These are phyloP conservation scores for Metrosideros polymorpha DNA, from an alignment of 441 rosid species.

Conservation along the genomic window DNA sequence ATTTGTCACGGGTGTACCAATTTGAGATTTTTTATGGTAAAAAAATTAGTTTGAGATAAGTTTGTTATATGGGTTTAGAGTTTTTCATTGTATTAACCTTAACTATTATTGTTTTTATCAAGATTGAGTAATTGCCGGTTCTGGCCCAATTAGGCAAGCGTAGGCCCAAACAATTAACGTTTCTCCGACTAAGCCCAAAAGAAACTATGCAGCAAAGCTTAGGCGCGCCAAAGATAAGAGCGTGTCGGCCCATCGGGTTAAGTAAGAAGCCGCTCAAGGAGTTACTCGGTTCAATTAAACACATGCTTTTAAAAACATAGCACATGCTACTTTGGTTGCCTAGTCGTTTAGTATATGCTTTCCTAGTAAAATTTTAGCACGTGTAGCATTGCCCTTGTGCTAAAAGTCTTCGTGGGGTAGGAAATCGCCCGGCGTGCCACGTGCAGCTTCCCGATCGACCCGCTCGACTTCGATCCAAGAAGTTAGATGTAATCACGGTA, in stretches of 20 bases:
- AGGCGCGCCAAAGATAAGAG: not conserved
- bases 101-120: accelerated
- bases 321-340: too few species aligned
- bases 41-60: too few species aligned
- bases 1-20: too few species aligned
- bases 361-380: not conserved
- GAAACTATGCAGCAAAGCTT: accelerated
- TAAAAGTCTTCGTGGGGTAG: not conserved
- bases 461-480: not conserved
- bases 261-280: not conserved
- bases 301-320: not conserved
- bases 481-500: not conserved
- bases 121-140: not conserved
- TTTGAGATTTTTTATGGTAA: too few species aligned
- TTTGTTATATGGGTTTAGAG: too few species aligned
- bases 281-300: not conserved
- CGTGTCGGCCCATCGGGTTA: not conserved
- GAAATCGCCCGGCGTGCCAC: not conserved
- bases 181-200: not conserved
- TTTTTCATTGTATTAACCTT: too few species aligned
- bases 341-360: accelerated
- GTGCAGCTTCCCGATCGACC: not conserved
- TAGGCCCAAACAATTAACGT: not conserved
- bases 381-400: not conserved
- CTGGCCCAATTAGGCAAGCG: not conserved